Evolutionary conservation across 441 rosid genomes (phyloP).

Genomic region (Arabidopsis lyrata): DNA sequence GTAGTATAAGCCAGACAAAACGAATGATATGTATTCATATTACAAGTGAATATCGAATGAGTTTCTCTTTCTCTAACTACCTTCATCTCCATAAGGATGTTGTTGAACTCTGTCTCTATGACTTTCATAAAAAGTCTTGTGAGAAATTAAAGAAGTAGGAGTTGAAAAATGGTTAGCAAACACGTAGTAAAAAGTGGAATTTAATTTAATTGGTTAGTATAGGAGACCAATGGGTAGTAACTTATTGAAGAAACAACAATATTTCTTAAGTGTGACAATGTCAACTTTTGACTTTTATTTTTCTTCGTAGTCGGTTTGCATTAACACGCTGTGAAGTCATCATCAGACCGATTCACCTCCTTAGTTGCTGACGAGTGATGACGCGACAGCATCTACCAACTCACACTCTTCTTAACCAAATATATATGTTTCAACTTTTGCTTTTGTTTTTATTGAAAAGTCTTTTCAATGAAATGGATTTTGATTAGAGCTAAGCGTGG

Average conservation of each 20-base stretch:
- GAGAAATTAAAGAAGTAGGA: background rate
- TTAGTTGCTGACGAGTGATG: slow-evolving; percentile 14
- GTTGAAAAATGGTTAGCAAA: slow-evolving; percentile 8
- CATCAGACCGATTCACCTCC: background rate
- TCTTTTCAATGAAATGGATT: no score
- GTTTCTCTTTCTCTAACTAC: slow-evolving; percentile 23
- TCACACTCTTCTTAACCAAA: background rate
- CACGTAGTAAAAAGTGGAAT: slow-evolving; percentile 13
- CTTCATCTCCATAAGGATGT: slow-evolving; percentile 21
- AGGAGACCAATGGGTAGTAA: slow-evolving; percentile 24
- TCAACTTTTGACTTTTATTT: slow-evolving; percentile 31
- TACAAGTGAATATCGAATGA: slow-evolving; percentile 13
- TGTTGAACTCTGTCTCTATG: slow-evolving; percentile 24
- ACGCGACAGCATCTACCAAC: background rate
- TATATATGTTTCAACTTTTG: background rate
- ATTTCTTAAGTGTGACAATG: background rate
- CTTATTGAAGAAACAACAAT: slow-evolving; percentile 24
- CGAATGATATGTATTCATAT: slow-evolving; percentile 16
- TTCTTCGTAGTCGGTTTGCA: slow-evolving; percentile 16
- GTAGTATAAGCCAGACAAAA: background rate
- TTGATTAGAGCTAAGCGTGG: no score
- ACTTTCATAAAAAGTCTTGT: slow-evolving; percentile 19
- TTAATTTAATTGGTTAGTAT: slow-evolving; percentile 27
- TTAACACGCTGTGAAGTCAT: slow-evolving; percentile 31
- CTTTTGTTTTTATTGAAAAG: background rate